Evolutionary conservation across 1,139 yeast genomes (phyloP), one percentile per base, ranked within the genome.

Genomic region (Pichia sp.): DNA sequence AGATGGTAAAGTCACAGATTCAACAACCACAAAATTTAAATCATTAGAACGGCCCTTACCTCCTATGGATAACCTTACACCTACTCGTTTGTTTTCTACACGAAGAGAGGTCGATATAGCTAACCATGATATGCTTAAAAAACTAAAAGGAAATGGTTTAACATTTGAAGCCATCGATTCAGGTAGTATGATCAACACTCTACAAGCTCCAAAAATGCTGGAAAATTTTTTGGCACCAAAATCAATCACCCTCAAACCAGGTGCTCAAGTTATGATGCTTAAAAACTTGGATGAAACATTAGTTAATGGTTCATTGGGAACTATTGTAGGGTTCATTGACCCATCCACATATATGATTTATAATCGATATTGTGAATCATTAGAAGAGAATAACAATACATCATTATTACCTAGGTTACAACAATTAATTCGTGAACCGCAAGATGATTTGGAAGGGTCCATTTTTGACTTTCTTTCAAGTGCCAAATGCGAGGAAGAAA

Each of bases 221-320:
- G 74, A 76, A n/a, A 81, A 83, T 60, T 83, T 89, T 58, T 73
- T 93, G 65, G 95, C 96, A 3, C 91, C 89, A 1, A 72, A 74
- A 44, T 70, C 70, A 34, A 67, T 93, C 27, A 73, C 73, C 14
- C 71, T 93, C 60, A 91, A 90, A 62, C 76, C 77, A 47, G 91
- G 91, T 42, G 93, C 97, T 0, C 99, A 93, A 69, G 99, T 93
- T 0, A 95, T 93, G 99, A 84, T 95, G 76, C 80, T 93, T 55
- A 93, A 93, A 67, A 95, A 93, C 66, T 76, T 87, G 53, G 97
- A 91, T 66, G 89, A 83, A 29, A 80, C 86, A 0, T 73, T 93
- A 46, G 99, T 95, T 5, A 93, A 93, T 68, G 99, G 99, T 0
- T 84, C 96, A 0, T 71, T 93, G 46, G 99, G 99, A 0, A 84